A percentile compares a stretch with the other conserved stretches of the same genome.
These are phyloP conservation scores for Xylogone sp. DNA, from an alignment of 2,329 filamentous ascomycete species.

Conservation along the genomic window DNA sequence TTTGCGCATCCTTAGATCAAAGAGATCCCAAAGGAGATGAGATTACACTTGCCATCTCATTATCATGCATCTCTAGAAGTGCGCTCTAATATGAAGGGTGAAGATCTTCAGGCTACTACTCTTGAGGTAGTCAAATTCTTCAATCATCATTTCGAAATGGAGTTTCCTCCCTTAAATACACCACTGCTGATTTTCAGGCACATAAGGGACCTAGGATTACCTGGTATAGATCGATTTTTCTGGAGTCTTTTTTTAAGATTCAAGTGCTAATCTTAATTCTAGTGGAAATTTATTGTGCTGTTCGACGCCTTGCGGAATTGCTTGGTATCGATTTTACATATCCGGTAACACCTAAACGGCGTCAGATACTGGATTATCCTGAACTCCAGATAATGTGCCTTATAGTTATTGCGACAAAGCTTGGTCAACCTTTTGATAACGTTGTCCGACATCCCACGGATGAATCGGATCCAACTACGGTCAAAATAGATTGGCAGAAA, in stretches of 20 bases:
- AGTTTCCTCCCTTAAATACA: conserved; percentile 69
- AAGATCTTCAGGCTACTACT: conserved; percentile 62
- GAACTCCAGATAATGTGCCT: conserved; percentile 71
- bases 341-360: conserved; percentile 39
- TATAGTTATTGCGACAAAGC: conserved; percentile 72
- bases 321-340: conserved; percentile 53
- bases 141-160: conserved; percentile 62
- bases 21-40: conserved; percentile 60
- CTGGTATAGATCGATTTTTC: conserved; percentile 44
- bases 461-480: conserved; percentile 50
- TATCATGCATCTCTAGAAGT: conserved; percentile 59
- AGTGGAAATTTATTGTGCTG: conserved; percentile 63
- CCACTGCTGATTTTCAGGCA: conserved; percentile 66
- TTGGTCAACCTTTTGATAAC: conserved; percentile 72
- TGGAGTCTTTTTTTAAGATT: neutral
- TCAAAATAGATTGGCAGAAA: conserved; percentile 66
- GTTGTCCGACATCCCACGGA: conserved; percentile 45
- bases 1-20: conserved; percentile 38
- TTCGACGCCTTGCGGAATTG: conserved; percentile 44
- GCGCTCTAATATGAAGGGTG: conserved; percentile 39
- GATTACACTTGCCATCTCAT: conserved; percentile 56
- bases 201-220: conserved; percentile 68
- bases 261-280: conserved; percentile 20
- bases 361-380: conserved; percentile 56
- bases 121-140: conserved; percentile 62